phyloP scores from a whole-genome alignment of 2,329 filamentous ascomycete species.

The Stachybotrys chlorohalonatus region DNA sequence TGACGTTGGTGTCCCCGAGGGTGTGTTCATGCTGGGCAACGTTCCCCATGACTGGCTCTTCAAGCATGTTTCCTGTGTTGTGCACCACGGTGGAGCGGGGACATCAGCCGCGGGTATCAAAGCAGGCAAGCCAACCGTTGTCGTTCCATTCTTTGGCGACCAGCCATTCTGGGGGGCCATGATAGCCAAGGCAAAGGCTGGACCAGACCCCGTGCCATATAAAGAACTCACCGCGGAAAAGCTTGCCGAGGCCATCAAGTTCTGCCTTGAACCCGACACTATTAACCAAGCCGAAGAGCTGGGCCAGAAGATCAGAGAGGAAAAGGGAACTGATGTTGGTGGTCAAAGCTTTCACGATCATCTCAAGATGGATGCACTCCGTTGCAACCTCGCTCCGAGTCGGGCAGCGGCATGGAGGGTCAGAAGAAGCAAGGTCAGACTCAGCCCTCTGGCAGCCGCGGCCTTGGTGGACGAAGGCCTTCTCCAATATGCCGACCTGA shows the following conservation, averaged over 20 bases:
- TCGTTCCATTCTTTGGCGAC: constrained; percentile 82
- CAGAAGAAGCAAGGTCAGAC: constrained; percentile 52
- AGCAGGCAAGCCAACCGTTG: constrained; percentile 68
- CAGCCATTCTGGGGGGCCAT: constrained; percentile 79
- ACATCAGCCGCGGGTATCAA: constrained; percentile 83
- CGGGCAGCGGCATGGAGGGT: constrained; percentile 68
- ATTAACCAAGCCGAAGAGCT: constrained; percentile 46
- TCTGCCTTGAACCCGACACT: constrained; percentile 52
- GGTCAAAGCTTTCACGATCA: constrained; percentile 64
- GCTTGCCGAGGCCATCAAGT: constrained; percentile 53
- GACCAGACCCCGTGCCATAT: constrained; percentile 60
- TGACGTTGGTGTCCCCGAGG: constrained; percentile 58
- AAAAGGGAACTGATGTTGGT: constrained; percentile 55
- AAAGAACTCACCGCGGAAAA: constrained; percentile 58
- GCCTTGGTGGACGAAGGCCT: constrained; percentile 56
- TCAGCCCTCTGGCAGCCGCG: constrained; percentile 66
- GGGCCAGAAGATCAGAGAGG: constrained; percentile 56
- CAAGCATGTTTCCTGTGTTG: constrained; percentile 68
- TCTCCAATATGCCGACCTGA: constrained; percentile 61
- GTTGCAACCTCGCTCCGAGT: constrained; percentile 60
- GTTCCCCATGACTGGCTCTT: constrained; percentile 88
- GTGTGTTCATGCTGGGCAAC: constrained; percentile 77
- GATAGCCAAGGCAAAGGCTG: constrained; percentile 62
- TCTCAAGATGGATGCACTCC: constrained; percentile 54
- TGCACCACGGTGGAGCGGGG: constrained; percentile 82